Base-by-base conservation (phyloP, 257 asterid genomes). In the Plectranthus barbatus region DNA sequence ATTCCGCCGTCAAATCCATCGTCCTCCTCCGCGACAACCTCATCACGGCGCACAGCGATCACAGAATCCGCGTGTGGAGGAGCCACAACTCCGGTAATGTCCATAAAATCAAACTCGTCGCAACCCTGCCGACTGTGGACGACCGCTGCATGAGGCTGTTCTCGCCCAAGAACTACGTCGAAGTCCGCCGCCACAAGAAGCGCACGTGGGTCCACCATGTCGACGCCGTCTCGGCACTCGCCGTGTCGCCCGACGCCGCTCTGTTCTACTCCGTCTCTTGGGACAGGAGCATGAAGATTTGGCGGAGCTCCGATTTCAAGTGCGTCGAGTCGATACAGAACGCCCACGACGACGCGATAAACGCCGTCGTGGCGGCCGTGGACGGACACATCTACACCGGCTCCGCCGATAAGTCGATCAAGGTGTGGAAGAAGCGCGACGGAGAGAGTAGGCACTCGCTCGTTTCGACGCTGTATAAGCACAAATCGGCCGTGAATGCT, bases 341-440 rank as follows among this genome's bases (percentile, higher is more conserved):
- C 50, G 97, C 96, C 1, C 97, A 91, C 40, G 86, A 83, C 31
- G 95, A 86, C 56, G 97, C 97, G 0, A 76, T 90, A 29, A 91
- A 85, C 64, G 86, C 91, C 18, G 81, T 91, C 9, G 89, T 73
- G 1, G 15, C 72, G 0, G 80, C 95, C 24, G 3, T 10, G 14
- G 81, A 73, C 24, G 87, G 87, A 12, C 21, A 13, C 36, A 78
- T 83, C 0, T 87, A 81, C 78, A 90, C 97, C 0, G 90, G 87
- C 1, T 91, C 97, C 5, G 95, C 90, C 4, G 97, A 91, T 57
- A 79, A 56, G 73, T 67, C 46, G 11, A 85, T 91, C 9, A 87
- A 80, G 64, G 79, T 76, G 1, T 91, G 97, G 97, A 74, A 57
- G 56, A 75, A 46, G 13, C 21, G 37, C 0, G 77, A 47, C 1